Percentiles rank a stretch among this genome's conserved stretches.
phyloP scores from a whole-genome alignment of 257 asterid species.

The Jacaranda copaia region DNA sequence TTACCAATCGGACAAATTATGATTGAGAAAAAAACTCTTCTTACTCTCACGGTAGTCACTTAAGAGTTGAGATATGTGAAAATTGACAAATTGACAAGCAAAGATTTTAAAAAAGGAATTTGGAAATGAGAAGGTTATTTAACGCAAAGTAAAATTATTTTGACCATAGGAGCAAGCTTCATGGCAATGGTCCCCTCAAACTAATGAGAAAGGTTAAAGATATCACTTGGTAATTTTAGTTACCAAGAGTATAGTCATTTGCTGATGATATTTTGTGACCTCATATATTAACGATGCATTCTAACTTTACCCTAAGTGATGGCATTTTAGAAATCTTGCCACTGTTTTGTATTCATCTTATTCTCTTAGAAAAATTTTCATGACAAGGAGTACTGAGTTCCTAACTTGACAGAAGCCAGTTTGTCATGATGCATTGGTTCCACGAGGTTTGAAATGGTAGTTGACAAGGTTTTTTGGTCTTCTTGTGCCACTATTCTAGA shows the following conservation, averaged over 20 bases:
- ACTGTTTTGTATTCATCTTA: neutral
- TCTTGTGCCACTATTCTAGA: too few species aligned
- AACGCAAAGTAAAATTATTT: conserved; percentile 5
- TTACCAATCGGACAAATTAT: neutral
- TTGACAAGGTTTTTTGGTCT: too few species aligned
- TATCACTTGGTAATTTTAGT: conserved; percentile 5
- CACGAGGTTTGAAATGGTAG: too few species aligned
- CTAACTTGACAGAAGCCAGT: neutral
- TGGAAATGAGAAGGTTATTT: conserved; percentile 17
- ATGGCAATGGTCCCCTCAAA: neutral
- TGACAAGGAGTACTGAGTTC: neutral
- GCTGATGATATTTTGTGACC: neutral
- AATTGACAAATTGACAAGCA: neutral
- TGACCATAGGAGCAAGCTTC: neutral
- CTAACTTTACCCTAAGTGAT: neutral
- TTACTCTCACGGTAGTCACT: neutral
- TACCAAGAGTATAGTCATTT: neutral
- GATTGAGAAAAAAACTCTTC: neutral
- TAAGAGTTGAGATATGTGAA: conserved; percentile 10
- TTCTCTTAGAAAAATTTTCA: neutral
- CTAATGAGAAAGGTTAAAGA: conserved; percentile 1
- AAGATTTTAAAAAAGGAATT: neutral
- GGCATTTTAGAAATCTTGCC: neutral
- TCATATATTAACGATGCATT: neutral
- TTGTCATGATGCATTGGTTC: too few species aligned